Percentiles rank a stretch among this genome's conserved stretches.
Conservation (phyloP, 2,329 filamentous ascomycete species). For the Gaeumannomyces tritici region DNA sequence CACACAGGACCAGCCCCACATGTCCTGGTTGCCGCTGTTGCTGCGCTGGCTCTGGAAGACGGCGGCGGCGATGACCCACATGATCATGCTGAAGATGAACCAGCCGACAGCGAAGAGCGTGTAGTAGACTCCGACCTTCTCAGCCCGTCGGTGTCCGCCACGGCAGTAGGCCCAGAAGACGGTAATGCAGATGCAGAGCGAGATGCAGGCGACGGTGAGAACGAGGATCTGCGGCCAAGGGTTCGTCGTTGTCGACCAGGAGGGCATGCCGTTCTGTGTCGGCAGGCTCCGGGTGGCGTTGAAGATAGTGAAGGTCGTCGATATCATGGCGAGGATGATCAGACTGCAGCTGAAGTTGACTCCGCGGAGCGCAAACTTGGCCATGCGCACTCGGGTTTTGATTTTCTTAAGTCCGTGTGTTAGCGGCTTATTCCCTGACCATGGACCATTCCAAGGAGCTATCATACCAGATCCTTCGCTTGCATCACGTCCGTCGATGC, state of each 20-base stretch:
- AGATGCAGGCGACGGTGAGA: conserved; percentile 69
- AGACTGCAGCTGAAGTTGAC: conserved; percentile 96
- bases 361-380: conserved; percentile 88
- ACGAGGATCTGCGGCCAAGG: conserved; percentile 86
- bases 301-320: conserved; percentile 86
- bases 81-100: conserved; percentile 85
- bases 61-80: conserved; percentile 84
- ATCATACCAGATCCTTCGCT: conserved; percentile 71
- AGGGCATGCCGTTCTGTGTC: conserved; percentile 66
- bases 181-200: conserved; percentile 65
- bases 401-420: conserved; percentile 56
- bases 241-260: conserved; percentile 74
- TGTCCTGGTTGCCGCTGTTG: conserved; percentile 68
- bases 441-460: not conserved
- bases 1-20: conserved; percentile 98
- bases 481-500: conserved; percentile 76
- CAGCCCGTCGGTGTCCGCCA: conserved; percentile 78
- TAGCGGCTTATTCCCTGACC: not conserved
- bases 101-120: conserved; percentile 87
- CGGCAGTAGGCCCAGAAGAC: conserved; percentile 83
- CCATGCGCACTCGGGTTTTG: conserved; percentile 82
- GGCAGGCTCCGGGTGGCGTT: conserved; percentile 72
- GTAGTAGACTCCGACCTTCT: conserved; percentile 93
- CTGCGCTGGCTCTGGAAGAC: conserved; percentile 71
- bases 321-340: conserved; percentile 85